phyloP scores from a whole-genome alignment of 441 rosid genomes.

The Daphne laureola region DNA sequence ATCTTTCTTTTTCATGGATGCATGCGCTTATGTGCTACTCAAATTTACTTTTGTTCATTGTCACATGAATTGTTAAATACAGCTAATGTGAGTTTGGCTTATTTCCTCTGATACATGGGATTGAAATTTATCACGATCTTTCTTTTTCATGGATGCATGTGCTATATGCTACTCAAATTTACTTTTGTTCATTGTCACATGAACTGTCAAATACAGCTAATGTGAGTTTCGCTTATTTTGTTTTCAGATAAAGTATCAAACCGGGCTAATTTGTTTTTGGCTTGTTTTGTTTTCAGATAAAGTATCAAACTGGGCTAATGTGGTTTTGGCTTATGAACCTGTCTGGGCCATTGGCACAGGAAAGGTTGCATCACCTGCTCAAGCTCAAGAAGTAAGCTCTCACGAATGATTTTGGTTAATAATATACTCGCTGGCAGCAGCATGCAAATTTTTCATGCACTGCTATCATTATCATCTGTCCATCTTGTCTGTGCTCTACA shows the following conservation, averaged over 20 bases:
- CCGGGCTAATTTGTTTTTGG: too few relatives aligned
- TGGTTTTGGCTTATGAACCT: conserved; percentile 74
- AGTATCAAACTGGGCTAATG: conserved; percentile 41
- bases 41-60: too few relatives aligned
- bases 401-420: not conserved
- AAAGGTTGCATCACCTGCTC: conserved; percentile 75
- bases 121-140: not conserved
- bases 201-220: too few relatives aligned
- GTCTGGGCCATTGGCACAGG: conserved; percentile 89
- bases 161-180: not conserved
- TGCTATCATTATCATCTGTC: too few relatives aligned
- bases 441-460: not conserved
- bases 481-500: not conserved
- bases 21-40: not conserved
- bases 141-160: too few relatives aligned
- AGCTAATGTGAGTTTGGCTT: too few relatives aligned
- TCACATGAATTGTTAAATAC: too few relatives aligned
- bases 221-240: too few relatives aligned
- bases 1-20: too few relatives aligned
- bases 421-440: not conserved
- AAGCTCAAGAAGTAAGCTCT: conserved; percentile 64
- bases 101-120: conserved; percentile 2
- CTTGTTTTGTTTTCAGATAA: conserved; percentile 34
- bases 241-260: too few relatives aligned
- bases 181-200: not conserved